Evolutionary conservation across 1,139 yeast genomes (phyloP).

Genomic region (Taphrina communis): DNA sequence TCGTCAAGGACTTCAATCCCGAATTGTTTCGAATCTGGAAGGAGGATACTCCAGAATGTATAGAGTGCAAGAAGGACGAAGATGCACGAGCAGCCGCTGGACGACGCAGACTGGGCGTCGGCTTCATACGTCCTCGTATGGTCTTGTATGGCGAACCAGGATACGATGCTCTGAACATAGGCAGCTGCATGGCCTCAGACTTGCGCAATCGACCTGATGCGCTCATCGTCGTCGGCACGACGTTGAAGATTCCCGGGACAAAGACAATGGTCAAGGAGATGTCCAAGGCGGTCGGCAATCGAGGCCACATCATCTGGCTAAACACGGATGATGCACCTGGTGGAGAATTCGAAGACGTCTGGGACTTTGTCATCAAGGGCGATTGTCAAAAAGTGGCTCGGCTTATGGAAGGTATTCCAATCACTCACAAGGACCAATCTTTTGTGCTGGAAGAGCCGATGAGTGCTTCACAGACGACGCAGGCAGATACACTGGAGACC

Average conservation of each 20-base stretch:
- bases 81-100: slow-evolving; percentile 62
- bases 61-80: slow-evolving; percentile 57
- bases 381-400: slow-evolving; percentile 41
- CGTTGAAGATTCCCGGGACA: slow-evolving; percentile 75
- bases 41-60: slow-evolving; percentile 65
- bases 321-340: slow-evolving; percentile 61
- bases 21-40: slow-evolving; percentile 57
- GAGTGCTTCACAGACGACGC: slow-evolving; percentile 13
- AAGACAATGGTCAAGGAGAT: slow-evolving; percentile 65
- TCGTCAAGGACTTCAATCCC: slow-evolving; percentile 66
- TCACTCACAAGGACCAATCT: slow-evolving; percentile 21
- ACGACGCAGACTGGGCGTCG: slow-evolving; percentile 67
- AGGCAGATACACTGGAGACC: background rate
- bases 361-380: slow-evolving; percentile 42
- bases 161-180: slow-evolving; percentile 70
- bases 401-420: slow-evolving; percentile 23
- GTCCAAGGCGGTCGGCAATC: slow-evolving; percentile 64
- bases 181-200: slow-evolving; percentile 65
- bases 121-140: slow-evolving; percentile 72
- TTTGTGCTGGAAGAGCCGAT: slow-evolving; percentile 9
- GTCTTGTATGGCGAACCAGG: slow-evolving; percentile 82
- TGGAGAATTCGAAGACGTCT: slow-evolving; percentile 37
- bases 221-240: slow-evolving; percentile 74
- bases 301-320: slow-evolving; percentile 65
- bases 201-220: slow-evolving; percentile 64